Evolutionary conservation across 768 basidiomycete genomes (phyloP).

Genomic region (Infundibulicybe gibba): DNA sequence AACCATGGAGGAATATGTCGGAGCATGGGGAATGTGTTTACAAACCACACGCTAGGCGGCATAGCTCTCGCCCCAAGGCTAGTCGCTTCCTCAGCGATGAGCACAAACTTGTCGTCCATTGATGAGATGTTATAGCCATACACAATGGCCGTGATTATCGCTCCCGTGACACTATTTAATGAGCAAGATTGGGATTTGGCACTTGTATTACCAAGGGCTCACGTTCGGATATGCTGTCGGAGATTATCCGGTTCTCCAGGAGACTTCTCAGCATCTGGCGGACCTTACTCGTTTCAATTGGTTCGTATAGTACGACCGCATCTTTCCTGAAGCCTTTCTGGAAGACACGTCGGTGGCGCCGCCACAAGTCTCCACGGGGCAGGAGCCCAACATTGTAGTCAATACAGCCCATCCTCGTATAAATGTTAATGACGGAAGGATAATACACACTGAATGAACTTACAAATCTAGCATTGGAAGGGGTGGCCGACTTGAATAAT

Average conservation of each 20-base stretch:
- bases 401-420: background rate
- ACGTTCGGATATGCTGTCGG: background rate
- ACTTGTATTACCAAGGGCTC: too few relatives aligned
- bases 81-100: slow-evolving; percentile 14
- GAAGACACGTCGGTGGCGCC: background rate
- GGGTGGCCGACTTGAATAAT: slow-evolving; percentile 22
- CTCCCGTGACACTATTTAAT: slow-evolving; percentile 5
- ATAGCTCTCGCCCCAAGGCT: slow-evolving; percentile 7
- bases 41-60: slow-evolving; percentile 16
- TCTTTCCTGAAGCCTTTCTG: background rate
- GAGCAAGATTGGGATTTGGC: too few relatives aligned
- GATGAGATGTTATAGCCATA: slow-evolving; percentile 24
- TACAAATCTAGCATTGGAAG: slow-evolving; percentile 15
- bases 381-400: background rate
- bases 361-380: background rate
- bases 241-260: background rate
- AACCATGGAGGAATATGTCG: slow-evolving; percentile 32
- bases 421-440: too few relatives aligned
- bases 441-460: background rate
- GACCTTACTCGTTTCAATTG: background rate
- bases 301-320: background rate
- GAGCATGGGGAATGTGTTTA: slow-evolving; percentile 27
- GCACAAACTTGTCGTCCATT: slow-evolving; percentile 17
- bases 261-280: background rate
- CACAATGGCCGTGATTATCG: slow-evolving; percentile 17